Evolutionary conservation across 2,329 filamentous ascomycete genomes (phyloP), one percentile per base, ranked within the genome.

Genomic region (Ophiostoma angusticollis): DNA sequence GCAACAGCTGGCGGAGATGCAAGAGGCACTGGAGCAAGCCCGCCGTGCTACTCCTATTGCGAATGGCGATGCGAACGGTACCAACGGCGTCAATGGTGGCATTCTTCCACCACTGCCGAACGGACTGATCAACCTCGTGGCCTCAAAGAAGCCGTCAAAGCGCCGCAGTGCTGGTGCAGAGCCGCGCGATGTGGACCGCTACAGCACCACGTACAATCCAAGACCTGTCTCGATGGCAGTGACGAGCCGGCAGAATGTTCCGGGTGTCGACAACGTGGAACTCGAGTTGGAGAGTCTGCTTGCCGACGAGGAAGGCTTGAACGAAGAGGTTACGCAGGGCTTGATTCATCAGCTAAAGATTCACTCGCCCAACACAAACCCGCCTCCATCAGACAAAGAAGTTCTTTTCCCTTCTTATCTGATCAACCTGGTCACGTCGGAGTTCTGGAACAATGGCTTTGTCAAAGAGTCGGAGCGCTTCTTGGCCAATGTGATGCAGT

Each of bases 391-490:
- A 14, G 91, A 98, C 63, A 98, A 98, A 67, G 91, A 98, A 60
- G 89, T 98, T 17, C 71, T 98, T 37, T 98, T 98, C 79, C 91
- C 91, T 24, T 89, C 91, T 9, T 98, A 96, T 60, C 78, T 98
- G 52, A 98, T 98, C 68, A 98, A 98, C 61, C 72, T 98, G 45
- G 91, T 98, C 47, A 98, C 91, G 11, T 96, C 87, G 13, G 91
- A 98, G 66, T 98, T 98, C 91, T 98, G 91, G 91, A 98, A 98
- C 68, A 98, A 98, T 53, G 91, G 91, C 33, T 98, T 95, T 56
- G 91, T 98, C 52, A 98, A 98, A 68, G 91, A 98, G 63, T 96
- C 91, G 4, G 91, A 98, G 63, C 83, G 89, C 40, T 98, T 98
- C 74, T 71, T 98, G 46, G 91, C 91, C 55, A 98, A 96, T 54